Base-by-base conservation (phyloP, 306 rosid species). In the Dalbergia cochinchinensis region DNA sequence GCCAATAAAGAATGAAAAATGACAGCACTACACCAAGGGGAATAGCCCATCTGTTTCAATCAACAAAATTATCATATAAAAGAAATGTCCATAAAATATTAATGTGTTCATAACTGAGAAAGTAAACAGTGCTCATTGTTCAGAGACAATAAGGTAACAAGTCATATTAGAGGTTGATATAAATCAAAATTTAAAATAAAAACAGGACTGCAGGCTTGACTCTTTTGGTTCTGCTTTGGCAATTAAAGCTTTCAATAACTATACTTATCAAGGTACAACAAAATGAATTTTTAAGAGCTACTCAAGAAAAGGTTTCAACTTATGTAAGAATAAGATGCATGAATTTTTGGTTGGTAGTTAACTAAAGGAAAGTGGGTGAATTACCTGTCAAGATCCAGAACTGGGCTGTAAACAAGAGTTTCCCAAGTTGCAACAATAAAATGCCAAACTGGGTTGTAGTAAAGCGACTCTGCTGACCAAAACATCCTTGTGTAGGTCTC, bases 401-500 rank as follows among this genome's bases (percentile, higher is more conserved):
- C 31, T 55, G 99, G 98, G 87, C 97, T 93, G 90, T 95, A 95
- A 71, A 95, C 98, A 37, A 95, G 80, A 60, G 91, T 85, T 89
- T 95, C 98, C 99, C 99, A 95, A 63, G 97, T 87, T 70, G 91
- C 83, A 16, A 95, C 99, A 73, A 93, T 86, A 44, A 83, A 78
- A 84, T 93, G 97, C 99, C 98, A 95, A 73, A 82, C 83, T 4
- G 98, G 91, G 83, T 93, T 95, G 84, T 93, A 95, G 88, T 93
- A 91, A 69, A 93, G 99, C 16, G 96, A 83, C 83, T 95, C 99
- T 39, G 97, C 94, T 8, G 99, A 85, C 99, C 99, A 95, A 80
- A 95, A 95, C 97, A 95, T 90, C 85, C 97, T 90, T 8, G 99
- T 93, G 86, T 95, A 95, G 35, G 95, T 95, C 93, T 95, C 99